These are phyloP conservation scores for Keqinozyma sinolaborantium DNA, from an alignment of 1,139 yeast genomes.

Conservation along the genomic window DNA sequence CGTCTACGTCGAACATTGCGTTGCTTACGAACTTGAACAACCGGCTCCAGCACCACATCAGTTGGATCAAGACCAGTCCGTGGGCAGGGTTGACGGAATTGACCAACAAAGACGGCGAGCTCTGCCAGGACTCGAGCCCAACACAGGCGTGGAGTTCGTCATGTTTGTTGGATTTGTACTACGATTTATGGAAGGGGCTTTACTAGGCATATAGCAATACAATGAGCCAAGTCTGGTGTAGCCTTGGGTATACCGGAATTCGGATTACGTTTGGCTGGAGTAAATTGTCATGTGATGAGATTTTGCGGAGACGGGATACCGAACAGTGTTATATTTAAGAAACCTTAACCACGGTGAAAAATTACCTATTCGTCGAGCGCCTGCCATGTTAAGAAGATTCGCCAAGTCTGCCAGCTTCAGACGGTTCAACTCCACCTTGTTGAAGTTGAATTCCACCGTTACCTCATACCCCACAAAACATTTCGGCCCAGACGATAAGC, in stretches of 20 bases:
- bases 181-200: constrained; percentile 47
- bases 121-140: constrained; percentile 86
- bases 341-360: neutral
- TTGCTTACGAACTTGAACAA: constrained; percentile 39
- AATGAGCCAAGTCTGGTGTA: too few relatives aligned
- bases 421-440: neutral
- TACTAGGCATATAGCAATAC: too few relatives aligned
- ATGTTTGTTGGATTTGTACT: constrained; percentile 75
- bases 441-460: constrained; percentile 22
- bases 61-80: constrained; percentile 67
- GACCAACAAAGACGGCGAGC: constrained; percentile 81
- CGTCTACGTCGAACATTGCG: constrained; percentile 31
- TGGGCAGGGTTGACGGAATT: constrained; percentile 96
- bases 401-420: neutral
- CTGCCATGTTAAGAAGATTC: neutral
- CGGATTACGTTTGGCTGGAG: neutral
- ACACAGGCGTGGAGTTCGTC: constrained; percentile 97
- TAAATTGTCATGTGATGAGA: neutral
- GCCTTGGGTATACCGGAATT: too few relatives aligned
- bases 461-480: constrained; percentile 47
- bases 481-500: constrained; percentile 33
- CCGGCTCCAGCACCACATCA: constrained; percentile 60
- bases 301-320: constrained; percentile 1
- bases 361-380: neutral
- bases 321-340: neutral